Conservation (phyloP, 164 flowering plant genomes). For the Cinnamomum chago region DNA sequence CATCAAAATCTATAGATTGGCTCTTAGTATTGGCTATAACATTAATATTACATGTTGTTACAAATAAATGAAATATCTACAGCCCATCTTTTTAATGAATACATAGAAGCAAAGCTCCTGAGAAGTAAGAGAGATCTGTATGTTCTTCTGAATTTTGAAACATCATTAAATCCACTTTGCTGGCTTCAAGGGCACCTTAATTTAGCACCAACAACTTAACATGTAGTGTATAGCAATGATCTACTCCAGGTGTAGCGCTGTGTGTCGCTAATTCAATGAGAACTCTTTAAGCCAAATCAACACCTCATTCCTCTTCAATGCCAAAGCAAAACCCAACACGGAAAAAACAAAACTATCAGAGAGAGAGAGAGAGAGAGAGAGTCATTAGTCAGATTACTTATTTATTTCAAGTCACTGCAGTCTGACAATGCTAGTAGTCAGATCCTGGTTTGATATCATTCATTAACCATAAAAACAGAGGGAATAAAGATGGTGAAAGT, state of each 20-base stretch:
- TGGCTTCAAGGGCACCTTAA: not conserved
- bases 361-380: not conserved
- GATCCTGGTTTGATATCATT: not conserved
- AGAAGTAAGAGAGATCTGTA: not conserved
- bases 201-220: not conserved
- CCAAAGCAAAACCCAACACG: not conserved
- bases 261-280: conserved; percentile 31
- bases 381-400: too few species aligned
- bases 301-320: conserved; percentile 44
- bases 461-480: too few species aligned
- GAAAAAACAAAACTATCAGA: not conserved
- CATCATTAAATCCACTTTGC: not conserved
- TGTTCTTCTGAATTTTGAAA: not conserved
- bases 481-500: not conserved
- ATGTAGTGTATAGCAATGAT: not conserved
- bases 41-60: not conserved
- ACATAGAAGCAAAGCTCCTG: not conserved
- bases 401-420: not conserved
- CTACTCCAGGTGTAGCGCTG: not conserved
- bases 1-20: not conserved
- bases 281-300: conserved; percentile 60
- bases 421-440: not conserved
- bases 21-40: not conserved
- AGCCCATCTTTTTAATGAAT: not conserved
- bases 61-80: not conserved